Evolutionary conservation across 148 eudicot species (phyloP).

Genomic region (Vaccinium darrowii): DNA sequence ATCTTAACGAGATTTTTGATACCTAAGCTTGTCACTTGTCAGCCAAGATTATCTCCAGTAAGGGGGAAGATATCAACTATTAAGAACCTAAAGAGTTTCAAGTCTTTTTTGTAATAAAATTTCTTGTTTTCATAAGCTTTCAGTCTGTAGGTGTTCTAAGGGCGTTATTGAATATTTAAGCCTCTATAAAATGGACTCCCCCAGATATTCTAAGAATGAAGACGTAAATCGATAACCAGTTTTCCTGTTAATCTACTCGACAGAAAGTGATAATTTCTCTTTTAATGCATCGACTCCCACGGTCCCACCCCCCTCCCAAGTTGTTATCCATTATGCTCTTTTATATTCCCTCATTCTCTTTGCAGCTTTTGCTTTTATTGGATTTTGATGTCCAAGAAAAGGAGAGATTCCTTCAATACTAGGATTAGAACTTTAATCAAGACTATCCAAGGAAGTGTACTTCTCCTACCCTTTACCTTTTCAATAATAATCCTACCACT

Average conservation of each 20-base stretch:
- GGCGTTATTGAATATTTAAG: background rate
- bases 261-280: background rate
- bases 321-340: background rate
- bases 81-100: background rate
- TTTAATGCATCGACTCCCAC: background rate
- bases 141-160: background rate
- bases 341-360: background rate
- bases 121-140: background rate
- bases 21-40: background rate
- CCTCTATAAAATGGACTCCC: background rate
- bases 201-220: background rate
- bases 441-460: background rate
- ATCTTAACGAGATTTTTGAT: no score
- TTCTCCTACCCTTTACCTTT: background rate
- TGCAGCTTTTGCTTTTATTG: background rate
- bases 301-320: background rate
- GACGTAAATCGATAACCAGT: background rate
- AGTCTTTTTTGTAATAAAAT: background rate
- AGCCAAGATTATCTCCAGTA: background rate
- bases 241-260: background rate
- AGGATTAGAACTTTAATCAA: slow-evolving; percentile 7
- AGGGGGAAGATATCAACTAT: background rate
- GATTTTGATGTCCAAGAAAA: background rate
- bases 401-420: background rate
- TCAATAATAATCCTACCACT: background rate